phyloP scores from a whole-genome alignment of 306 rosid species.

The Psophocarpus tetragonolobus region DNA sequence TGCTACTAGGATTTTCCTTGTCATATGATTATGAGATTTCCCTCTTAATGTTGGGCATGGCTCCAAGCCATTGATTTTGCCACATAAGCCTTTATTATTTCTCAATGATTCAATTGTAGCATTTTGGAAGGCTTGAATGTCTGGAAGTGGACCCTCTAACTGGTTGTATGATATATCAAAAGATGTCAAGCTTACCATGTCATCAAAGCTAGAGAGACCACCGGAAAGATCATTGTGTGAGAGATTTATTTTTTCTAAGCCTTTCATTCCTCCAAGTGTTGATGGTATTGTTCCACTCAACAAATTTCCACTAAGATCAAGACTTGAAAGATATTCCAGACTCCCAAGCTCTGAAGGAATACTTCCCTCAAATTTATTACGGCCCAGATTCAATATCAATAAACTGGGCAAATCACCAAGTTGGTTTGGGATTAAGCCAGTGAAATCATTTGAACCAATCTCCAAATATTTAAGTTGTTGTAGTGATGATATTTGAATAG shows the following conservation, averaged over 20 bases:
- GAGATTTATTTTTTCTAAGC: constrained; percentile 29
- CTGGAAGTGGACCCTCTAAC: background rate
- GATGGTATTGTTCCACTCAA: background rate
- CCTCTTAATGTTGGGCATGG: background rate
- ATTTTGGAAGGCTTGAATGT: background rate
- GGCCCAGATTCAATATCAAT: background rate
- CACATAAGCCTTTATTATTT: background rate
- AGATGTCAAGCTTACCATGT: background rate
- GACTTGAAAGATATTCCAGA: background rate
- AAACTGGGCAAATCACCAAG: background rate
- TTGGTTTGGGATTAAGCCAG: constrained; percentile 4
- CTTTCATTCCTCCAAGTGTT: constrained; percentile 22
- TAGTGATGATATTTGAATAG: background rate
- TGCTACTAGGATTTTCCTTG: background rate
- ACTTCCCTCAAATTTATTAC: background rate
- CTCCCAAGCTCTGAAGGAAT: constrained; percentile 17
- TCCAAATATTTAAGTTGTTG: background rate
- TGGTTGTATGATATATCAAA: background rate
- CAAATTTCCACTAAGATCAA: background rate
- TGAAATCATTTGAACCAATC: background rate
- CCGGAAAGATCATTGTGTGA: constrained; percentile 23
- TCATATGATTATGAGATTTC: background rate
- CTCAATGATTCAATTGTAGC: background rate
- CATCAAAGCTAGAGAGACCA: background rate
- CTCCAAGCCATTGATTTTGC: background rate